A percentile compares a stretch with the other conserved stretches of the same genome.
These are phyloP conservation scores for Cephalotrichum gorgonifer DNA, from an alignment of 2,329 filamentous ascomycete species.

Conservation along the genomic window DNA sequence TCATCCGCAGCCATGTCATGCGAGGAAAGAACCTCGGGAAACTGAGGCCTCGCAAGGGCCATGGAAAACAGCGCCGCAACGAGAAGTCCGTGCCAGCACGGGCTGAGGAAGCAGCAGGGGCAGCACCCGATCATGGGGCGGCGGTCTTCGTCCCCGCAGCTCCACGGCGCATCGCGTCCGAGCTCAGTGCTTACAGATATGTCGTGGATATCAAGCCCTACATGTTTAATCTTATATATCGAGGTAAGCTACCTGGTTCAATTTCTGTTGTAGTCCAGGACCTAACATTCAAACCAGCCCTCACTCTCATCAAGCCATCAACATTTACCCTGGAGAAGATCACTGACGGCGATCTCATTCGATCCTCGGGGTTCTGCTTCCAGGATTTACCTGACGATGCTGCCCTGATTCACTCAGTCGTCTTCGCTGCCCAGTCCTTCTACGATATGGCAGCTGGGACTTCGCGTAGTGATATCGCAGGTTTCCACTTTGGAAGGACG, in stretches of 20 bases:
- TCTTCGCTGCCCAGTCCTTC: slow-evolving; percentile 15
- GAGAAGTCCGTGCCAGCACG: too few species aligned
- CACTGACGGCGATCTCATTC: slow-evolving; percentile 3
- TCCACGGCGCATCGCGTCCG: slow-evolving; percentile 7
- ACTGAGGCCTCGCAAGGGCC: neutral
- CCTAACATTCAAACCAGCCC: slow-evolving; percentile 5
- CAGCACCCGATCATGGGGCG: too few species aligned
- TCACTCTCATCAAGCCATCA: slow-evolving; percentile 12
- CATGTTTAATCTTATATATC: slow-evolving; percentile 3
- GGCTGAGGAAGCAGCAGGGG: too few species aligned
- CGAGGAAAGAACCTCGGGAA: slow-evolving; percentile 12
- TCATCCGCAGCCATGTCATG: slow-evolving; percentile 19
- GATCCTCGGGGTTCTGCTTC: slow-evolving; percentile 13
- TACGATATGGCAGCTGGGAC: slow-evolving; percentile 7
- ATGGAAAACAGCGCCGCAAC: neutral
- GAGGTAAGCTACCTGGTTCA: neutral
- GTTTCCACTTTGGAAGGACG: slow-evolving; percentile 12
- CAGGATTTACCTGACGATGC: slow-evolving; percentile 10
- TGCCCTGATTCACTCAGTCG: slow-evolving; percentile 13
- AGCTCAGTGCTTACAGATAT: slow-evolving; percentile 6
- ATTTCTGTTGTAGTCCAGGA: neutral
- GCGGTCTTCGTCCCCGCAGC: slow-evolving; percentile 2
- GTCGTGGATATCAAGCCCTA: neutral
- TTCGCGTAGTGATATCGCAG: slow-evolving; percentile 6
- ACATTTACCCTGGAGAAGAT: slow-evolving; percentile 9